Conservation (phyloP, 805 yeast species). For the Sugiyamaella qingdaonensis region DNA sequence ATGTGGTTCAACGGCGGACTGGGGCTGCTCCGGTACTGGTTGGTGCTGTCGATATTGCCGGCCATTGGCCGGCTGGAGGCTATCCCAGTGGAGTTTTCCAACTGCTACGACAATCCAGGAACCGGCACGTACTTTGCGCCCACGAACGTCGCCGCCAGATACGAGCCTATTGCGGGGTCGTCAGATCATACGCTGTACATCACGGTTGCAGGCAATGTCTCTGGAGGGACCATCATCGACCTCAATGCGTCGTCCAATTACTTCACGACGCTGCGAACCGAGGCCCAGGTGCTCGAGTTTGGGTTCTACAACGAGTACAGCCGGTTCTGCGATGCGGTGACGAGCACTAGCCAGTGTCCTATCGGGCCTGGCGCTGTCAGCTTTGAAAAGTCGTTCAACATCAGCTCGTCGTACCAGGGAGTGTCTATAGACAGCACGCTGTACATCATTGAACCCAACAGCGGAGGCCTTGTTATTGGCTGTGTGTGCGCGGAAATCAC, state of each 20-base stretch:
- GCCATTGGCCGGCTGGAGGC: neutral
- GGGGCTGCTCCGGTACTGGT: no score
- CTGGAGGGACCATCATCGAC: constrained; percentile 17
- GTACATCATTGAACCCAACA: constrained; percentile 26
- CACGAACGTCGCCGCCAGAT: constrained; percentile 3
- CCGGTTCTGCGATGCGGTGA: constrained; percentile 26
- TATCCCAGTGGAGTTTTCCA: constrained; percentile 2
- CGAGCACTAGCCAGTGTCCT: constrained; percentile 24
- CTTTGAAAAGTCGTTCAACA: constrained; percentile 17
- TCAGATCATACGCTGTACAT: constrained; percentile 8
- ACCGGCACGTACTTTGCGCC: constrained; percentile 7
- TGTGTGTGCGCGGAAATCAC: constrained; percentile 49
- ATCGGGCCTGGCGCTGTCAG: constrained; percentile 21
- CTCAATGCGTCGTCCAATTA: constrained; percentile 21
- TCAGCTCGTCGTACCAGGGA: constrained; percentile 21
- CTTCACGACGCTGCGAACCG: constrained; percentile 27
- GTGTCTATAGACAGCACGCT: constrained; percentile 25
- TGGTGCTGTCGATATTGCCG: no score
- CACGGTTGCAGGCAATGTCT: constrained; percentile 15
- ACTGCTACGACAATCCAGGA: constrained; percentile 4
- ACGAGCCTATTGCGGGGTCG: constrained; percentile 1
- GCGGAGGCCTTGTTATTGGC: constrained; percentile 35
- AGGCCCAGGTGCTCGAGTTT: constrained; percentile 23
- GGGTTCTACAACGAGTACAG: constrained; percentile 18
- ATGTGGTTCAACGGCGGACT: no score